These are phyloP conservation scores for Arthrobotrys conoides DNA, from an alignment of 2,329 filamentous ascomycete genomes.

Conservation along the genomic window DNA sequence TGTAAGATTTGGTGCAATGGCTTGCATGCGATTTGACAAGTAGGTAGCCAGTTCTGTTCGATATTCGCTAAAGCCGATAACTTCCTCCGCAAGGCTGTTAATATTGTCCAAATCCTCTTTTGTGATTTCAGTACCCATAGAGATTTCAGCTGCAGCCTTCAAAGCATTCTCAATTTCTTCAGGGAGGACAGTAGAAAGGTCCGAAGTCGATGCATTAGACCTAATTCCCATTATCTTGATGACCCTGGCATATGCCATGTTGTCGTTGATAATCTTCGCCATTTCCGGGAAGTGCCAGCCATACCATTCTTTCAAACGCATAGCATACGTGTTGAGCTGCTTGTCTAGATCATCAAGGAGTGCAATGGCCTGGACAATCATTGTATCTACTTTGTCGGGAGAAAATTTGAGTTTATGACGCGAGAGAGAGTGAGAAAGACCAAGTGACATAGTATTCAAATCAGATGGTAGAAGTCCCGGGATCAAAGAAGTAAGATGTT, in stretches of 20 bases:
- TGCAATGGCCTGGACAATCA: slow-evolving; percentile 98
- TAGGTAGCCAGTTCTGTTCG: slow-evolving; percentile 89
- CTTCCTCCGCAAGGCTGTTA: slow-evolving; percentile 89
- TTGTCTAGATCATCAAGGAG: slow-evolving; percentile 97
- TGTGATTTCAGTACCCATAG: slow-evolving; percentile 98
- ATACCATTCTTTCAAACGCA: slow-evolving; percentile 99
- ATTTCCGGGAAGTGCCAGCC: slow-evolving; percentile 99
- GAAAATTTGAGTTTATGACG: slow-evolving; percentile 99
- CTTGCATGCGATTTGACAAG: slow-evolving; percentile 92
- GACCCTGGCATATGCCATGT: slow-evolving; percentile 90
- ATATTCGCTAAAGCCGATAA: slow-evolving; percentile 92
- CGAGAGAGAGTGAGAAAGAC: slow-evolving; percentile 95
- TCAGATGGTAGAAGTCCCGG: slow-evolving; percentile 87
- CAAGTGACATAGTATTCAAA: slow-evolving; percentile 92
- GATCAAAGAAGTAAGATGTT: slow-evolving; percentile 89
- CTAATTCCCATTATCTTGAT: slow-evolving; percentile 92
- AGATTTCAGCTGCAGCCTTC: slow-evolving; percentile 94
- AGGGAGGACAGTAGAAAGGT: slow-evolving; percentile 90
- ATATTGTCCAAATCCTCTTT: slow-evolving; percentile 94
- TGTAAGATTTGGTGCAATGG: slow-evolving; percentile 95
- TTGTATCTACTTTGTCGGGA: slow-evolving; percentile 97
- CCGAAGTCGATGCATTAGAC: slow-evolving; percentile 79
- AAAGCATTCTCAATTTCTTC: slow-evolving; percentile 94
- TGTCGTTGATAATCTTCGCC: slow-evolving; percentile 97
- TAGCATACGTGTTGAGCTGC: slow-evolving; percentile 98